These are phyloP conservation scores for Mortierella sp. DNA, from an alignment of 371 early-diverging fungal genomes.

Conservation along the genomic window DNA sequence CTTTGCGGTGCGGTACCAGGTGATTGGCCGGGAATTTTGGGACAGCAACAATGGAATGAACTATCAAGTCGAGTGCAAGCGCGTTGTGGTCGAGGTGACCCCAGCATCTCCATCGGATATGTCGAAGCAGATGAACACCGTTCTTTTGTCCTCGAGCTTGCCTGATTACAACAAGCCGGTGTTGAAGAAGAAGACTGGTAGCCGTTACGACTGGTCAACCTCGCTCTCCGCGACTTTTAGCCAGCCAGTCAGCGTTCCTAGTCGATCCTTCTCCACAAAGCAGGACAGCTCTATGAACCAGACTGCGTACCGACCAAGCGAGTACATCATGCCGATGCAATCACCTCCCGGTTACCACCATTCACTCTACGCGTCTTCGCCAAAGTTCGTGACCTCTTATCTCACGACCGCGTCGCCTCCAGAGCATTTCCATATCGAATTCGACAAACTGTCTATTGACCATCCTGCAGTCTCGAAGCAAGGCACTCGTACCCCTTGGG, in stretches of 20 bases:
- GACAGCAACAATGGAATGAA: conserved; percentile 85
- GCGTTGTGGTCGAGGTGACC: conserved; percentile 17
- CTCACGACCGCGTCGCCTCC: conserved; percentile 41
- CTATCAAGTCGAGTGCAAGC: conserved; percentile 68
- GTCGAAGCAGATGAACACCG: conserved; percentile 45
- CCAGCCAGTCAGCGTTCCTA: conserved; percentile 7
- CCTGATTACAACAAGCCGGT: conserved; percentile 35
- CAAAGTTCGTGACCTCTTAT: conserved; percentile 40
- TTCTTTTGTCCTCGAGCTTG: conserved; percentile 26
- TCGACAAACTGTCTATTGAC: conserved; percentile 30
- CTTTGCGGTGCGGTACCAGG: conserved; percentile 69
- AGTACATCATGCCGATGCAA: conserved; percentile 43
- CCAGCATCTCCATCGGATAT: conserved; percentile 16
- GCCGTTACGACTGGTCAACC: conserved; percentile 47
- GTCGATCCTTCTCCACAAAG: conserved; percentile 10
- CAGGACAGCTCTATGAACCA: conserved; percentile 9
- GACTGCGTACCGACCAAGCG: conserved; percentile 47
- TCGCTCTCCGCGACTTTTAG: conserved; percentile 49
- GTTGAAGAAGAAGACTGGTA: conserved; percentile 27
- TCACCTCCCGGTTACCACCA: conserved; percentile 49
- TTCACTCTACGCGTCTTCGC: conserved; percentile 50
- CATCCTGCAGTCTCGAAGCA: conserved; percentile 17
- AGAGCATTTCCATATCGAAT: conserved; percentile 42
- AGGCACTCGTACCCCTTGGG: conserved; percentile 14
- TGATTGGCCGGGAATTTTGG: conserved; percentile 78